Conservation (phyloP, 2,329 filamentous ascomycete genomes). For the Daldinia sp. region DNA sequence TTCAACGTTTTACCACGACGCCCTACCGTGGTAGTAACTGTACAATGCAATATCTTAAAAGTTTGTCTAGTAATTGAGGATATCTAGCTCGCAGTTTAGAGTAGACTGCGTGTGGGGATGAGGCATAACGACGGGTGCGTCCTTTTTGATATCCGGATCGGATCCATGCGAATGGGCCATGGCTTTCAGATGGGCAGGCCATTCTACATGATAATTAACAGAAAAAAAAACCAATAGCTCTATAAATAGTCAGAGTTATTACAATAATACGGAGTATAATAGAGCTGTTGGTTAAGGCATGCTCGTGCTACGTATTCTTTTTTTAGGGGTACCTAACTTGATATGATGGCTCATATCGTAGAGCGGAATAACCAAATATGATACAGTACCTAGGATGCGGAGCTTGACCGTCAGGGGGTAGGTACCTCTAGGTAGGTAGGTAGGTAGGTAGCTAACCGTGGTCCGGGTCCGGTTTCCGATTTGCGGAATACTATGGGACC, state of each 20-base stretch:
- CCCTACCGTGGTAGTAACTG: background rate
- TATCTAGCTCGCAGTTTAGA: background rate
- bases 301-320: background rate
- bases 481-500: constrained; percentile 22
- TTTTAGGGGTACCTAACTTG: background rate
- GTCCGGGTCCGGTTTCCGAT: constrained; percentile 6
- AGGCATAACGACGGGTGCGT: background rate
- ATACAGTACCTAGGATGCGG: background rate
- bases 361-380: background rate
- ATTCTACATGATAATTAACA: background rate
- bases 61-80: background rate
- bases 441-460: too few relatives aligned
- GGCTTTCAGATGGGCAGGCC: background rate
- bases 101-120: background rate
- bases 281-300: background rate
- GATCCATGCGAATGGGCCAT: background rate
- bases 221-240: background rate
- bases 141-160: background rate
- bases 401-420: constrained; percentile 5
- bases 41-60: background rate
- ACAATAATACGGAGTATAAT: background rate
- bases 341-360: background rate
- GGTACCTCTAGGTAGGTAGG: too few relatives aligned
- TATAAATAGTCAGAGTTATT: background rate
- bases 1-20: background rate